A percentile compares a stretch with the other conserved stretches of the same genome.
Conservation (phyloP, 768 basidiomycete species). For the Phylloporus scabripes region DNA sequence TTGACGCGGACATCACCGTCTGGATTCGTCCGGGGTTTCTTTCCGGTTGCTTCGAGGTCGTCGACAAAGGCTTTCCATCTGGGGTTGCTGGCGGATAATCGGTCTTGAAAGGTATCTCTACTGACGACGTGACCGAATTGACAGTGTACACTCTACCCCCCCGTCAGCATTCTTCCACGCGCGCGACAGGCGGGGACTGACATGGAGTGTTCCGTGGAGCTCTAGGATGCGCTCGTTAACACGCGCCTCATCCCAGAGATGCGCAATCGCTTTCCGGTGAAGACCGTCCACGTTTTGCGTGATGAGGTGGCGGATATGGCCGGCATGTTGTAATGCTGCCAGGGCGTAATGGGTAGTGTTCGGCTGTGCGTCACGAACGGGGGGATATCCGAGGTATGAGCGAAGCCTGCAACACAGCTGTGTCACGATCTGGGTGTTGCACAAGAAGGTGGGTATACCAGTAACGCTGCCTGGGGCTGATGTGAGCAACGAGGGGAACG, state of each 20-base stretch:
- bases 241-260: constrained; percentile 36
- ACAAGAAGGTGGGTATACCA: constrained; percentile 37
- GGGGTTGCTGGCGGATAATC: constrained; percentile 70
- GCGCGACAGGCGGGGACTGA: constrained; percentile 28
- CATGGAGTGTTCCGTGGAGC: constrained; percentile 85
- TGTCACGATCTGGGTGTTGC: not conserved
- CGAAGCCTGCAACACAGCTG: constrained; percentile 45
- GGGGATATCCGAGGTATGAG: constrained; percentile 80
- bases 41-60: constrained; percentile 52
- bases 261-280: constrained; percentile 70
- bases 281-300: constrained; percentile 96
- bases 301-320: constrained; percentile 55
- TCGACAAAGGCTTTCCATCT: constrained; percentile 68
- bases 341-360: constrained; percentile 89
- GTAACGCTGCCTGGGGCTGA: constrained; percentile 65
- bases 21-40: constrained; percentile 75
- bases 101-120: constrained; percentile 66
- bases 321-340: constrained; percentile 72
- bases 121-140: constrained; percentile 62
- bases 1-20: constrained; percentile 75
- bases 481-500: constrained; percentile 1
- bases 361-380: constrained; percentile 74
- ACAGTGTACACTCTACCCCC: constrained; percentile 66
- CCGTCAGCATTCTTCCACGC: constrained; percentile 9
- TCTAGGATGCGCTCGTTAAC: constrained; percentile 56